Percentiles rank a stretch among this genome's conserved stretches.
These are phyloP conservation scores for Iris macrosiphon DNA, from an alignment of 106 monocot species.

Conservation along the genomic window DNA sequence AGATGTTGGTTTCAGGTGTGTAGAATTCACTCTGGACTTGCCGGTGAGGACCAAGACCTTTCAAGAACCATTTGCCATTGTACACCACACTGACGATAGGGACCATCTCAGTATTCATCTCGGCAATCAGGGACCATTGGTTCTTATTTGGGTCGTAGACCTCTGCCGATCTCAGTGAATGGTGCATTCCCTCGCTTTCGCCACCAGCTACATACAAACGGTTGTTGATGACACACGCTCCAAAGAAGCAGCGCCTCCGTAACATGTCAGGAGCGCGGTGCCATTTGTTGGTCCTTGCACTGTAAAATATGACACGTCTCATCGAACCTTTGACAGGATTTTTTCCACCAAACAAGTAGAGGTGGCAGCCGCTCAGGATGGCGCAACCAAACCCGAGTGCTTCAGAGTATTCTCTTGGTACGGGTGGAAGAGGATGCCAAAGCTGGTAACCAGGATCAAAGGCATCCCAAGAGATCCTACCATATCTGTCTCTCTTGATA, in stretches of 20 bases:
- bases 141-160: slow-evolving; percentile 5
- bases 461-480: not conserved
- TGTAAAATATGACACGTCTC: slow-evolving; percentile 1
- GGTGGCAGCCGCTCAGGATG: slow-evolving; percentile 1
- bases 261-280: not conserved
- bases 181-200: not conserved
- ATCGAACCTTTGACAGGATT: not conserved
- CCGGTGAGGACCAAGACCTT: not conserved
- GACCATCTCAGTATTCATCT: not conserved
- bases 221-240: not conserved
- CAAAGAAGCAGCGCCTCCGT: not conserved
- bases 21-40: not conserved
- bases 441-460: slow-evolving; percentile 1
- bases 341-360: slow-evolving; percentile 8
- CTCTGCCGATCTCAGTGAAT: not conserved
- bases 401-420: not conserved
- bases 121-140: not conserved
- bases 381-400: slow-evolving; percentile 4
- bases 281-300: not conserved
- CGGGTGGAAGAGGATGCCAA: slow-evolving; percentile 3
- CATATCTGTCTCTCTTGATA: not conserved
- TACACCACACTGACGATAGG: slow-evolving; percentile 2
- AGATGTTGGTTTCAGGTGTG: not conserved
- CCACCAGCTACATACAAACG: not conserved
- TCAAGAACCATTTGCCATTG: slow-evolving; percentile 1